phyloP scores from a whole-genome alignment of 441 rosid species.

The Arabidopsis lyrata region DNA sequence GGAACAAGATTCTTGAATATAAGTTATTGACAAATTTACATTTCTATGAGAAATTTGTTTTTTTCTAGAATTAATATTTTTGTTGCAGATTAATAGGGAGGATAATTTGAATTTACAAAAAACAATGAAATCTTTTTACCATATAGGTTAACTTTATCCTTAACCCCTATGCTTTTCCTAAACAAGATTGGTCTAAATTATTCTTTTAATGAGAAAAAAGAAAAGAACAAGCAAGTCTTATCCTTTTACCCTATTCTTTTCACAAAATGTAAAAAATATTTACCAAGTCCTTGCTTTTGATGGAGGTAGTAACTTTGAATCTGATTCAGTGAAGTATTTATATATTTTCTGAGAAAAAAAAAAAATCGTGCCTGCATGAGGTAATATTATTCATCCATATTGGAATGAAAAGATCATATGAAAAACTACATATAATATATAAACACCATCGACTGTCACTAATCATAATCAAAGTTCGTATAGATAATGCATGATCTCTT shows the following conservation, averaged over 20 bases:
- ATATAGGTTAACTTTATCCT: not conserved
- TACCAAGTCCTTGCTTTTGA: constrained; percentile 19
- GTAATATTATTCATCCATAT: not conserved
- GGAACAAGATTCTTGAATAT: constrained; percentile 5
- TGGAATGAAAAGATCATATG: constrained; percentile 6
- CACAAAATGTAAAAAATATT: not conserved
- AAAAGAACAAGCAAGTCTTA: not conserved
- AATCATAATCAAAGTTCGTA: constrained; percentile 21
- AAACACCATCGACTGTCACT: not conserved
- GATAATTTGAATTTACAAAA: not conserved
- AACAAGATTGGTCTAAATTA: not conserved
- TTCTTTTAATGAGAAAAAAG: not conserved
- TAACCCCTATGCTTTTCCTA: not conserved
- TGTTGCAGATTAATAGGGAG: not conserved
- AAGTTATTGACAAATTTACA: constrained; percentile 2
- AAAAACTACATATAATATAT: not conserved
- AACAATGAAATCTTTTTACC: not conserved
- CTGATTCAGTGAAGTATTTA: constrained; percentile 38
- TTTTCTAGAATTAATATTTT: not conserved
- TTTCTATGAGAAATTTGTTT: not conserved
- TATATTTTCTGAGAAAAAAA: constrained; percentile 3
- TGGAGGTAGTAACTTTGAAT: constrained; percentile 28
- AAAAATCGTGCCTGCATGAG: constrained; percentile 24
- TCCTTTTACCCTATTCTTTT: not conserved
- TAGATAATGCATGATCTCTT: not conserved